Base-by-base conservation (phyloP, 2,329 filamentous ascomycete genomes). In the Aspergillus clavatus region DNA sequence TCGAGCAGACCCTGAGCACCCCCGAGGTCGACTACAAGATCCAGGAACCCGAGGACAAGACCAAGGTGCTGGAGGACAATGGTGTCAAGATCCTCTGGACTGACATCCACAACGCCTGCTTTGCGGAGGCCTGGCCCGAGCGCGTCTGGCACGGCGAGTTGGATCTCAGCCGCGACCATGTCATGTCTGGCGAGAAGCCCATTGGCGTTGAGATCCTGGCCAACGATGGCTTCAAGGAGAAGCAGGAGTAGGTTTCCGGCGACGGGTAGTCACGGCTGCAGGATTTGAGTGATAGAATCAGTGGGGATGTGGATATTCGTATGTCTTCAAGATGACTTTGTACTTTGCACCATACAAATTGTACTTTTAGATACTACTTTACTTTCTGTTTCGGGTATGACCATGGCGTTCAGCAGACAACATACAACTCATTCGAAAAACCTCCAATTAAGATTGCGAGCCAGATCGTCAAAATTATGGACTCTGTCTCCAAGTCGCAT, bases 31-130 rank as follows among this genome's bases (percentile, higher is more conserved):
- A 60, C 16, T 61, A 58, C 33, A 65, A 64, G 51, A 57, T 69
- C 33, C 55, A 58, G 37, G 57, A 61, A 19, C 27, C 41, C 5
- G 37, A 50, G n/a, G 51, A 58, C 19, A 51, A 56, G 12, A 53
- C 59, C 19, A 56, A 60, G 31, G 56, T 59, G 2, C 39, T 65
- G 41, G 43, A 53, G n/a, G 50, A 57, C 10, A 51, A 62, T 8
- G 48, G 63, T n/a, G 66, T 75, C 23, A 70, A 70, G 55, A 64
- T 75, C 28, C 63, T 70, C 43, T 75, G 72, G 72, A 65, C 62
- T 12, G 70, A 75, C 55, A 35, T 72, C 24, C 62, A 71, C 40
- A 69, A 74, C 56, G 70, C 70, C 22, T 61, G 63, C 28, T 65
- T 58, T 47, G 72, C 72, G 6, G 54, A 64, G 45, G 44, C 55